A percentile compares a stretch with the other conserved stretches of the same genome.
Evolutionary conservation across 2,329 filamentous ascomycete genomes (phyloP).

Genomic region (Beauveria sp.): DNA sequence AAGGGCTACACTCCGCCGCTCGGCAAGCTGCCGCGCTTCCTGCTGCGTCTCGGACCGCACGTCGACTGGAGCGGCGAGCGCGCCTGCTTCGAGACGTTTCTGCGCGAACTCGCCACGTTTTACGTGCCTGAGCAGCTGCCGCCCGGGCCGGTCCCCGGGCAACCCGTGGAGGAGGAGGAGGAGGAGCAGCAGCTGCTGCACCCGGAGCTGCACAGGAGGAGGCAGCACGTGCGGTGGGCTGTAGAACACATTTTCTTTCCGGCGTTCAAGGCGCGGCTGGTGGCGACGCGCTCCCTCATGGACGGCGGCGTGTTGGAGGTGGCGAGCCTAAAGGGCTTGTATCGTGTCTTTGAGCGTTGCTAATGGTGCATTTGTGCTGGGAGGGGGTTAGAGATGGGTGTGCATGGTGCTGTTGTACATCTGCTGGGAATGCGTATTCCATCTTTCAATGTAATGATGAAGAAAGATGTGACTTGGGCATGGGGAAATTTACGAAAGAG

Average conservation of each 20-base stretch:
- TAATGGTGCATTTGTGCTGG: slow-evolving; percentile 32
- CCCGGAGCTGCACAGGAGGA: slow-evolving; percentile 48
- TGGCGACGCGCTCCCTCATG: slow-evolving; percentile 73
- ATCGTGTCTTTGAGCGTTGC: slow-evolving; percentile 91
- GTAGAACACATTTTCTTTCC: slow-evolving; percentile 87
- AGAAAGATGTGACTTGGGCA: background rate
- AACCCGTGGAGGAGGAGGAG: slow-evolving; percentile 26
- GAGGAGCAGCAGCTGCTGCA: slow-evolving; percentile 23
- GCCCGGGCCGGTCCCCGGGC: slow-evolving; percentile 28
- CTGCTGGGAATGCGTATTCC: background rate
- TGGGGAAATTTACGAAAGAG: background rate
- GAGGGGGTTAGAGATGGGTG: background rate
- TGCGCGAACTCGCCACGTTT: slow-evolving; percentile 81
- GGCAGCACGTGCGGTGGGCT: slow-evolving; percentile 62
- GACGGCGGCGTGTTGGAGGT: slow-evolving; percentile 72
- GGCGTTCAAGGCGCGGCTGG: slow-evolving; percentile 71
- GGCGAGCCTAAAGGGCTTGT: slow-evolving; percentile 85
- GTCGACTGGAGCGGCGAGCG: slow-evolving; percentile 84
- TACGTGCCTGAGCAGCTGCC: slow-evolving; percentile 86
- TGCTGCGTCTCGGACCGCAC: slow-evolving; percentile 79
- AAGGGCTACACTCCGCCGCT: slow-evolving; percentile 84
- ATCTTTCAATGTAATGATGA: background rate
- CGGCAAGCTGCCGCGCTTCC: slow-evolving; percentile 79
- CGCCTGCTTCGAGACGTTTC: slow-evolving; percentile 73
- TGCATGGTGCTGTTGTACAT: background rate